Percentiles rank a stretch among this genome's conserved stretches.
Conservation (phyloP, 2,329 filamentous ascomycete genomes). For the Colletotrichum chlorophyti region DNA sequence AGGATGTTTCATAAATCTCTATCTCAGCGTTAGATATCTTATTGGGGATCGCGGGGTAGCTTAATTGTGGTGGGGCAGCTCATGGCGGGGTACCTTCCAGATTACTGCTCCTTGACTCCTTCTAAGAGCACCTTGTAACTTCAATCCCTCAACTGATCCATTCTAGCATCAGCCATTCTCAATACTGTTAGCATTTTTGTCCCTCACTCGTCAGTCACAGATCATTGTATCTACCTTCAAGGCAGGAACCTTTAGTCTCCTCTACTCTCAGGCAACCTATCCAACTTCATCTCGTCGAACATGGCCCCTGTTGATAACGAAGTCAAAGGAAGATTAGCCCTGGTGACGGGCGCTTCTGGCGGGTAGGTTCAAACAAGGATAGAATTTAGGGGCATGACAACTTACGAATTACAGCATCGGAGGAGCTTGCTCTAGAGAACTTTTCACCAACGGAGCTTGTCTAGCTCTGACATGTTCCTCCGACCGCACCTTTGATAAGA, state of each 20-base stretch:
- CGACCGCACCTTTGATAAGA: constrained; percentile 9
- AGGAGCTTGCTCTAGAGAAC: constrained; percentile 60
- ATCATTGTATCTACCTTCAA: too few relatives aligned
- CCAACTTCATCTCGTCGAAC: neutral
- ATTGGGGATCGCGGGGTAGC: constrained; percentile 27
- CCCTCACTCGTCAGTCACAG: too few relatives aligned
- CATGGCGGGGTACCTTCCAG: constrained; percentile 14
- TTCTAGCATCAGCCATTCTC: too few relatives aligned
- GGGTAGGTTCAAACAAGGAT: constrained; percentile 50
- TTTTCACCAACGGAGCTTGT: constrained; percentile 58
- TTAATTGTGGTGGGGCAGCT: constrained; percentile 19
- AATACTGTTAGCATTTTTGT: too few relatives aligned
- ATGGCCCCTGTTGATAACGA: constrained; percentile 44
- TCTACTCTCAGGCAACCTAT: too few relatives aligned
- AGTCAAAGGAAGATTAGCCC: constrained; percentile 59
- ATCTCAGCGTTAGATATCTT: neutral
- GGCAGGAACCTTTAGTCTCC: too few relatives aligned
- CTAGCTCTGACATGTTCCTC: constrained; percentile 62
- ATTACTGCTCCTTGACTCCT: neutral
- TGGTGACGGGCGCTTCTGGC: constrained; percentile 67
- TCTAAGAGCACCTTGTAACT: too few relatives aligned
- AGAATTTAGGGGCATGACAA: too few relatives aligned
- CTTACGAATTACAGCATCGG: constrained; percentile 57
- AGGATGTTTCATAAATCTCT: too few relatives aligned
- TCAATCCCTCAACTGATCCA: neutral